Evolutionary conservation across 257 asterid species (phyloP), one percentile per base, ranked within the genome.

Genomic region (Salvia hispanica): DNA sequence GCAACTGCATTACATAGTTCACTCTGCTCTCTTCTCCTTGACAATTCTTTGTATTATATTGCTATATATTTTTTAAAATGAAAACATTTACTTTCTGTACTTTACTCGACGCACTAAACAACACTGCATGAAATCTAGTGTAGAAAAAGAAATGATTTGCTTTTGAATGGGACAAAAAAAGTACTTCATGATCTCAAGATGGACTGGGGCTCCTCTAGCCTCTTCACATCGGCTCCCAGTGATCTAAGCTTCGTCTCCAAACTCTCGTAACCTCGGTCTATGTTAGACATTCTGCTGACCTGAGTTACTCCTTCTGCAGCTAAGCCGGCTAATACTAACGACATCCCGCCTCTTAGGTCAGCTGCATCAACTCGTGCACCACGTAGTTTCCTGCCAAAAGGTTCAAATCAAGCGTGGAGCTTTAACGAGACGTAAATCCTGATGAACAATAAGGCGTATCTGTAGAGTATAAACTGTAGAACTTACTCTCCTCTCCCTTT

Each of bases 231-330:
- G 48, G 83, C 83, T 45, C 88, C 83, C 11, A 82, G 64, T 11
- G 61, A 66, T 2, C 31, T 76, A 70, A 82, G 83, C 76, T 83
- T 83, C 75, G 9, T 76, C 63, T 79, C 81, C 62, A 80, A 15
- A 40, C 58, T 46, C 80, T 83, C 88, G 54, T 80, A 80, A 18
- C 85, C 85, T 4, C 85, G 54, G 21, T 77, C 81, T 0, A 77
- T 33, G 56, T 83, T 59, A 12, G 66, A 72, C 13, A 77, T 31
- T 21, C 80, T 81, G 45, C 67, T 56, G 1, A 83, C 62, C 6
- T 80, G 75, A 4, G 88, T 77, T 3, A 45, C 58, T 40, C 83
- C 83, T 47, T 80, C 79, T 2, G 88, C 88, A 48, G 78, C 83
- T 64, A 82, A 46, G 12, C 79, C 87, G 2, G 79, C 87, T 53